Percentiles rank a stretch among this genome's conserved stretches.
These are phyloP conservation scores for Centrapalus pauciflorus DNA, from an alignment of 129 eudicot genomes.

Conservation along the genomic window DNA sequence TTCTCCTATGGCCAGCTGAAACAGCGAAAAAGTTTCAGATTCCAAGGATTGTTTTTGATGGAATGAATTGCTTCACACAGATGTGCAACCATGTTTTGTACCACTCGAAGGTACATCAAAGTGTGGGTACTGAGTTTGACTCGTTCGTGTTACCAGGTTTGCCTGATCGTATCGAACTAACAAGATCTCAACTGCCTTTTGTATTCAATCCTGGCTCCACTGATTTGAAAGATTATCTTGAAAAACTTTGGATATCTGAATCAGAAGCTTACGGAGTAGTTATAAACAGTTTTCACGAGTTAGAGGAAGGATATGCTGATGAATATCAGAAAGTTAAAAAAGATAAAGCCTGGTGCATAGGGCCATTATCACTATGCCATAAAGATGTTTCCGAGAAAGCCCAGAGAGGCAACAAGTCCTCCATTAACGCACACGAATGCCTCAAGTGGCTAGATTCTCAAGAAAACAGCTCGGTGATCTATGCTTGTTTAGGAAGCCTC, in stretches of 20 bases:
- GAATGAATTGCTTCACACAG: slow-evolving; percentile 54
- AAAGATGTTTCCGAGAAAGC: slow-evolving; percentile 31
- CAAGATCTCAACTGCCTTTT: slow-evolving; percentile 35
- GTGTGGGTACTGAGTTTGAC: slow-evolving; percentile 23
- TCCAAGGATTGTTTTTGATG: slow-evolving; percentile 56
- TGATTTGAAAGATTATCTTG: background rate
- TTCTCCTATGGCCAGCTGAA: slow-evolving; percentile 33
- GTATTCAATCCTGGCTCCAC: slow-evolving; percentile 19
- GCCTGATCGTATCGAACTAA: slow-evolving; percentile 53
- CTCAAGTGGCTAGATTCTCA: slow-evolving; percentile 38
- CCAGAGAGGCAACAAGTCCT: slow-evolving; percentile 37
- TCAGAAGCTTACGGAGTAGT: slow-evolving; percentile 30
- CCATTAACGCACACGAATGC: slow-evolving; percentile 19
- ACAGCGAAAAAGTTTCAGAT: slow-evolving; percentile 42
- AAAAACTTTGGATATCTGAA: slow-evolving; percentile 25
- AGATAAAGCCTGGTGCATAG: slow-evolving; percentile 39
- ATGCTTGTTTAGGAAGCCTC: slow-evolving; percentile 41
- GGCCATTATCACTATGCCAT: slow-evolving; percentile 39
- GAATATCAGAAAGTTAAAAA: slow-evolving; percentile 19
- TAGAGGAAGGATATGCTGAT: slow-evolving; percentile 34
- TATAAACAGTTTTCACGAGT: slow-evolving; percentile 39
- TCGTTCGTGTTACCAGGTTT: slow-evolving; percentile 42
- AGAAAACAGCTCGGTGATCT: slow-evolving; percentile 27
- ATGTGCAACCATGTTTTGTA: slow-evolving; percentile 33
- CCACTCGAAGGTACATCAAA: slow-evolving; percentile 13